Percentiles rank a stretch among this genome's conserved stretches.
Conservation (phyloP, 192 early-diverging fungal species). For the Backusella morwellensis region DNA sequence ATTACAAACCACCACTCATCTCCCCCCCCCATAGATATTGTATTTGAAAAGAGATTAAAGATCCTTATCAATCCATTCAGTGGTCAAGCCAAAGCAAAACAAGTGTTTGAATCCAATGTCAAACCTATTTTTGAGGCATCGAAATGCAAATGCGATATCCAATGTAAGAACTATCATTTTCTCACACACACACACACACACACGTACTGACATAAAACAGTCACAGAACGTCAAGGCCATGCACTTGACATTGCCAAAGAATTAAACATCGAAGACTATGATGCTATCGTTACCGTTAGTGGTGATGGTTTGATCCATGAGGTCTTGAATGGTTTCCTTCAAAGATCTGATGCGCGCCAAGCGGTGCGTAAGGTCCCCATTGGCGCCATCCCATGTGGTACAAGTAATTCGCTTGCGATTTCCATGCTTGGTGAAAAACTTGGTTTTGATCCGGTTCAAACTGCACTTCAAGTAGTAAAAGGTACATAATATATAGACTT, state of each 20-base stretch:
- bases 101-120: slow-evolving; percentile 51
- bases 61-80: slow-evolving; percentile 76
- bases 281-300: slow-evolving; percentile 62
- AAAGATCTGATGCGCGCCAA: slow-evolving; percentile 59
- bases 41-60: slow-evolving; percentile 39
- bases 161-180: slow-evolving; percentile 25
- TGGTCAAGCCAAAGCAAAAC: slow-evolving; percentile 61
- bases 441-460: slow-evolving; percentile 31
- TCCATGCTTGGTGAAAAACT: slow-evolving; percentile 47
- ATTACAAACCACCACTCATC: neutral
- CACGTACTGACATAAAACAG: slow-evolving; percentile 31
- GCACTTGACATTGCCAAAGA: slow-evolving; percentile 58
- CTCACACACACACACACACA: no score
- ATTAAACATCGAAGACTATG: slow-evolving; percentile 52
- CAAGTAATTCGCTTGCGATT: slow-evolving; percentile 51
- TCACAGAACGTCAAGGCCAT: slow-evolving; percentile 58
- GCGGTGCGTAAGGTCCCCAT: slow-evolving; percentile 55
- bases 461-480: slow-evolving; percentile 42
- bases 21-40: neutral
- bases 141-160: slow-evolving; percentile 47
- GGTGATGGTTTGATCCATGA: slow-evolving; percentile 85
- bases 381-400: slow-evolving; percentile 61
- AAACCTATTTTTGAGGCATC: slow-evolving; percentile 65
- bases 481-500: slow-evolving; percentile 10
- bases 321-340: slow-evolving; percentile 73